Conservation (phyloP, 2,329 filamentous ascomycete genomes). For the Blastomyces parvus region DNA sequence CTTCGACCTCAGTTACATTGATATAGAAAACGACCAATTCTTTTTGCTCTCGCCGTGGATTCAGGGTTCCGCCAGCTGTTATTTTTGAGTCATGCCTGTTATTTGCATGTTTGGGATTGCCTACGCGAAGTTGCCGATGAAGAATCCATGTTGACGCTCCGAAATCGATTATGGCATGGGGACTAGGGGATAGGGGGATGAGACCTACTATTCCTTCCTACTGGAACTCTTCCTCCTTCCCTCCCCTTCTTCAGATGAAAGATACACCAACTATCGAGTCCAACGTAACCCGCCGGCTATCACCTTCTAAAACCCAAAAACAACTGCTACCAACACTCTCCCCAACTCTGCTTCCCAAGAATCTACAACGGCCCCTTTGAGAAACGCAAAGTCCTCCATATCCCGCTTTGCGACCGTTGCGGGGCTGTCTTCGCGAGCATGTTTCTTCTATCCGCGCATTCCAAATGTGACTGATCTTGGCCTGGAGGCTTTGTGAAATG, state of each 20-base stretch:
- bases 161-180: background rate
- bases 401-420: background rate
- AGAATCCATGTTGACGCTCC: background rate
- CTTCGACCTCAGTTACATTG: constrained; percentile 2
- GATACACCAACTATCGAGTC: background rate
- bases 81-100: background rate
- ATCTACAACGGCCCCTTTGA: background rate
- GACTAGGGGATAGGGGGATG: background rate
- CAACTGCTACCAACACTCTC: background rate
- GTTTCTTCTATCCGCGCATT: background rate
- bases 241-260: background rate
- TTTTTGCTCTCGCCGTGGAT: background rate
- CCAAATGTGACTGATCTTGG: constrained; percentile 1
- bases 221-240: background rate
- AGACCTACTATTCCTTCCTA: background rate
- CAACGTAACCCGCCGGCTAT: background rate
- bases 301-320: background rate
- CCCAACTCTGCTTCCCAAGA: background rate
- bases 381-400: background rate
- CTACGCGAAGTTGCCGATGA: background rate
- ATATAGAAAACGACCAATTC: background rate
- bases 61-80: background rate
- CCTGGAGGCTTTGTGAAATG: background rate
- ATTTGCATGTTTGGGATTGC: background rate
- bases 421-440: background rate